Base-by-base conservation (phyloP, 2,329 filamentous ascomycete species). In the Cladophialophora bantiana region DNA sequence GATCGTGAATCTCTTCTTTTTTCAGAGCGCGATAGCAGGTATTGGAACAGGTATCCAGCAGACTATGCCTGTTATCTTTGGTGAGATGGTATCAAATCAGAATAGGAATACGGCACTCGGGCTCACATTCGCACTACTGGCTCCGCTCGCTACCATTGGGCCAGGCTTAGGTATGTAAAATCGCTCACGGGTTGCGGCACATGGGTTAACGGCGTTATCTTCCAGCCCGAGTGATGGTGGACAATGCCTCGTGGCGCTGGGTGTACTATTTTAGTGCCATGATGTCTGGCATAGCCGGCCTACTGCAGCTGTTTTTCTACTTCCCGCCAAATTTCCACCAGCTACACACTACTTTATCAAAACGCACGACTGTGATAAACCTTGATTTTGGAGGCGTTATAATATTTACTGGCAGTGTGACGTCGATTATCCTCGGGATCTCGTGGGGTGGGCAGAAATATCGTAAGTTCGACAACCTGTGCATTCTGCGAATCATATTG, bases 231-330 rank as follows among this genome's bases (percentile, higher is more conserved):
- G 76, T 84, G 35, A 79, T 82, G 62, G 62, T 76, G 34, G 76
- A 81, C 59, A 83, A 82, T 0, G 72, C 68, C 3, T 72, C 76
- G 4, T 85, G 83, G 83, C 76, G 83, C 40, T 84, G 82, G 81
- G 79, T 75, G 57, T 86, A 82, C 71, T 84, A 53, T 31, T 31
- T 62, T 9, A 15, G 10, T 6, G 4, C 31, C 42, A 20, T 38
- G 6, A 18, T 50, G 5, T 36, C 35, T 36, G 45, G n/a, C 1
- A 7, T 38, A 18, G 26, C 26, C 9, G 20, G 10, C 9, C 20
- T 62, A 1, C 55, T 58, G 2, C 55, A 58, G 55, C 7, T 75
- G 48, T 77, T 82, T 69, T 79, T 81, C 60, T 85, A 84, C 74
- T 78, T 80, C 69, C 83, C 81, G 34, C 82, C 83, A 0, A 79